Conservation (phyloP, 2,329 filamentous ascomycete genomes). For the Dactylellina parvicollis region DNA sequence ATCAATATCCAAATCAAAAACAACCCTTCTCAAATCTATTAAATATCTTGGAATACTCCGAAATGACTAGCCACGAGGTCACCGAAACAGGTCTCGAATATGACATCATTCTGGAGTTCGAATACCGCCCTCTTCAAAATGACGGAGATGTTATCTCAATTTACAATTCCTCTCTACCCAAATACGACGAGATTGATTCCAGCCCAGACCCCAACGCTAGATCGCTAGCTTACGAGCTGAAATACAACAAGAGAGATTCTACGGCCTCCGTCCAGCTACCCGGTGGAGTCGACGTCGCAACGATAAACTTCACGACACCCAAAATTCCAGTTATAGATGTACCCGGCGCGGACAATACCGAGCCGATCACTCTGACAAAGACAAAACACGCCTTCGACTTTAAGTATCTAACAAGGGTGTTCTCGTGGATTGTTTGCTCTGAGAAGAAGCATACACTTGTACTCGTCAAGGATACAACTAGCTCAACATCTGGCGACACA, state of each 20-base stretch:
- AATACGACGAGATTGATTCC: neutral
- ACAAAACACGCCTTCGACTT: neutral
- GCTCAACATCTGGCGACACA: neutral
- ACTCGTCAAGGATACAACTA: neutral
- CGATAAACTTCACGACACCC: neutral
- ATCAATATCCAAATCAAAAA: no score
- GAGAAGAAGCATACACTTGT: neutral
- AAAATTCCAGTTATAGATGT: neutral
- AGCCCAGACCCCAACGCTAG: neutral
- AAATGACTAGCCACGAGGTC: neutral
- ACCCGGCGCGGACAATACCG: neutral
- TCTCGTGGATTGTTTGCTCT: neutral
- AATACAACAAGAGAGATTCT: neutral
- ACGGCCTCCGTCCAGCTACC: neutral
- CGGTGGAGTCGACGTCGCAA: neutral
- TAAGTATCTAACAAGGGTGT: neutral
- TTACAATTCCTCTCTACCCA: neutral
- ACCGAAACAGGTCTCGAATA: neutral
- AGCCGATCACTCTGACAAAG: neutral
- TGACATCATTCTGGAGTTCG: neutral
- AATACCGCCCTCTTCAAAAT: neutral
- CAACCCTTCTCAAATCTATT: neutral
- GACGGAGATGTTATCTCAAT: neutral
- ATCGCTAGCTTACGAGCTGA: neutral
- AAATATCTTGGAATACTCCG: neutral